Conservation (phyloP, 805 yeast genomes). For the Cyberlindnera mrakii region DNA sequence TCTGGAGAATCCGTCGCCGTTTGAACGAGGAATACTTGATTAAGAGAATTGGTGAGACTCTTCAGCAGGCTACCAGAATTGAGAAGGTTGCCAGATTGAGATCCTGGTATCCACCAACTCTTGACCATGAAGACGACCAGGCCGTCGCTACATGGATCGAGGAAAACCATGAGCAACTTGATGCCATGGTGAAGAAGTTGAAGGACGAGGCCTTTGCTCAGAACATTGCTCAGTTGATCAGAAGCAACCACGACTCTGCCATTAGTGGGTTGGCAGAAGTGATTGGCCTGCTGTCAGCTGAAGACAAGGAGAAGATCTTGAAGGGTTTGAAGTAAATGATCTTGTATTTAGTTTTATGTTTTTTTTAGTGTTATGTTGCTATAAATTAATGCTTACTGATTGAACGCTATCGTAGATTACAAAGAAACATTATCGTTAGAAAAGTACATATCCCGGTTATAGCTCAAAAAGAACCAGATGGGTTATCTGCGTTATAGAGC, state of each 20-base stretch:
- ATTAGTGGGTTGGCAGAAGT: conserved; percentile 52
- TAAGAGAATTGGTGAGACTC: conserved; percentile 61
- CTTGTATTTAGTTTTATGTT: conserved; percentile 6
- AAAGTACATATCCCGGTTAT: not conserved
- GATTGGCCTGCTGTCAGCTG: conserved; percentile 43
- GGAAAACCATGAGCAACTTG: conserved; percentile 60
- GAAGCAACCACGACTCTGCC: conserved; percentile 47
- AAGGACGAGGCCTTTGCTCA: conserved; percentile 63
- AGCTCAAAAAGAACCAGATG: conserved; percentile 1
- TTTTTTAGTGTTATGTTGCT: conserved; percentile 1
- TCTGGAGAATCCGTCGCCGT: conserved; percentile 98
- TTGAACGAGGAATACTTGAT: conserved; percentile 86
- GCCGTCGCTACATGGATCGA: conserved; percentile 84
- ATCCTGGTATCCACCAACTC: conserved; percentile 75
- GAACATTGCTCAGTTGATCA: conserved; percentile 52
- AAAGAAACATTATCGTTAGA: not conserved
- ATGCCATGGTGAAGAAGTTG: conserved; percentile 54
- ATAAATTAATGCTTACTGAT: conserved; percentile 3
- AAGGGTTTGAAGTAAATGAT: conserved; percentile 25
- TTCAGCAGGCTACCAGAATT: conserved; percentile 56
- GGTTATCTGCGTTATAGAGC: conserved; percentile 26
- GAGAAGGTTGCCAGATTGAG: conserved; percentile 83
- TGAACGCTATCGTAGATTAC: not conserved
- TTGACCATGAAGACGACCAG: conserved; percentile 66
- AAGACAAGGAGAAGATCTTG: conserved; percentile 43